phyloP scores from a whole-genome alignment of 805 yeast genomes.

The Candida ovalis region DNA sequence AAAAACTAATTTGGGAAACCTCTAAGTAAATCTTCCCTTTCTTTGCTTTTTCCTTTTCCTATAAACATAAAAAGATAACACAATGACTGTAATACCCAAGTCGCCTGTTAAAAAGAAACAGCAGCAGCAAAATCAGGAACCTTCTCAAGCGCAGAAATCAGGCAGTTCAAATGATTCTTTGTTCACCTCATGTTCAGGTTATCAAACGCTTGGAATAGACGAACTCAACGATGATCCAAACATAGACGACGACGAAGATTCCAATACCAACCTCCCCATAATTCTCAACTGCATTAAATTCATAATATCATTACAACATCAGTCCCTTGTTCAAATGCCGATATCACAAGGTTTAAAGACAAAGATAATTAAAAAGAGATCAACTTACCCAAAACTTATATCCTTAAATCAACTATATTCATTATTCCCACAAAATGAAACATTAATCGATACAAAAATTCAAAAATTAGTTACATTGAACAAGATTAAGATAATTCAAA shows the following conservation, averaged over 20 bases:
- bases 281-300: constrained; percentile 17
- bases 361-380: constrained; percentile 15
- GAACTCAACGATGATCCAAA: constrained; percentile 9
- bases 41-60: background rate
- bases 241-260: constrained; percentile 14
- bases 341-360: constrained; percentile 19
- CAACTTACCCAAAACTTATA: constrained; percentile 36
- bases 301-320: constrained; percentile 17
- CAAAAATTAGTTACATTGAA: constrained; percentile 37
- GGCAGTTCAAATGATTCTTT: constrained; percentile 10
- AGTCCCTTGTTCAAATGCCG: constrained; percentile 1
- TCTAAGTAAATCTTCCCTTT: background rate
- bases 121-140: background rate
- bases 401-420: constrained; percentile 48
- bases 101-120: constrained; percentile 6
- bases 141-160: constrained; percentile 3
- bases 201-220: constrained; percentile 5
- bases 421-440: constrained; percentile 41
- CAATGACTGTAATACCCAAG: background rate
- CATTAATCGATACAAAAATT: constrained; percentile 46
- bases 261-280: constrained; percentile 8
- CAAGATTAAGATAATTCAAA: constrained; percentile 27
- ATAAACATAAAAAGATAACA: background rate
- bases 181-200: constrained; percentile 12
- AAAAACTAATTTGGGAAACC: too few relatives aligned